A percentile compares a stretch with the other conserved stretches of the same genome.
Conservation (phyloP, 2,329 filamentous ascomycete genomes). For the Podosphaera fusca region DNA sequence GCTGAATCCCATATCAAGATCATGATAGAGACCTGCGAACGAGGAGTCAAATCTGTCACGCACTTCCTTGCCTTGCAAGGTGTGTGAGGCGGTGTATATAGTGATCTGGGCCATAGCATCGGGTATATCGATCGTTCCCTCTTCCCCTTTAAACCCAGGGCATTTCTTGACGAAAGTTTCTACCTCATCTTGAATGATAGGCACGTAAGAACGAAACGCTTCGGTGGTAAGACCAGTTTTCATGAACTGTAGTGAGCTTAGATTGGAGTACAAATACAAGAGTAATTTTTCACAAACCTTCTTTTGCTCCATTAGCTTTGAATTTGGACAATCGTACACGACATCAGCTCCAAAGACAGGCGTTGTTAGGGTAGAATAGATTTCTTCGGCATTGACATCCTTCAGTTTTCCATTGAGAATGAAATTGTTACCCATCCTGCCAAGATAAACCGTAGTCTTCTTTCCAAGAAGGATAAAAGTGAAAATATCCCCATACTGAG, state of each 20-base stretch:
- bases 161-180: constrained; percentile 47
- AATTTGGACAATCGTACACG: constrained; percentile 75
- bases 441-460: constrained; percentile 70
- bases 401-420: constrained; percentile 78
- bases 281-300: constrained; percentile 34
- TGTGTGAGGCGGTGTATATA: constrained; percentile 71
- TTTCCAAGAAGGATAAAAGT: constrained; percentile 74
- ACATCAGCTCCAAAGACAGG: constrained; percentile 64
- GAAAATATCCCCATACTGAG: constrained; percentile 66
- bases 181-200: constrained; percentile 54
- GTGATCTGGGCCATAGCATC: constrained; percentile 66
- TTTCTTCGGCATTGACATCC: constrained; percentile 76
- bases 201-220: constrained; percentile 52
- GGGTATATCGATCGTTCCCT: constrained; percentile 48
- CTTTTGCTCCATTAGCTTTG: constrained; percentile 91
- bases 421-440: constrained; percentile 69
- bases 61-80: constrained; percentile 65
- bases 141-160: constrained; percentile 40
- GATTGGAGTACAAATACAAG: constrained; percentile 1
- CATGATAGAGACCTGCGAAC: constrained; percentile 65
- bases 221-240: constrained; percentile 58
- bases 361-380: constrained; percentile 56
- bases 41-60: constrained; percentile 58
- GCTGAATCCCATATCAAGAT: constrained; percentile 75
- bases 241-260: constrained; percentile 34